phyloP scores from a whole-genome alignment of 208 protist genomes.

The Porcisia hertigi region DNA sequence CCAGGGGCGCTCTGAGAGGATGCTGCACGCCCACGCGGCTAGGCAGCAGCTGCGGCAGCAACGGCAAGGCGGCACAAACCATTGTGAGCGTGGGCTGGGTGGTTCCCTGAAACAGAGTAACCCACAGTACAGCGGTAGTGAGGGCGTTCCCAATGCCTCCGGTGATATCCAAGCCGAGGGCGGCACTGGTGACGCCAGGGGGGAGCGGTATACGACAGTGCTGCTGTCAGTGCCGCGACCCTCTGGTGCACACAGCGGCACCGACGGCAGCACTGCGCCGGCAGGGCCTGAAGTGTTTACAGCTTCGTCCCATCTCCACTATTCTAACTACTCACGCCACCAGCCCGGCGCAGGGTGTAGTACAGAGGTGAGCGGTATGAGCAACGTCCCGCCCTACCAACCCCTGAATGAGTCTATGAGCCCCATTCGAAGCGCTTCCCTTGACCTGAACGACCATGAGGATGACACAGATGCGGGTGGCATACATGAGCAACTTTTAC shows the following conservation, averaged over 20 bases:
- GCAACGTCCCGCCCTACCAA: conserved; percentile 29
- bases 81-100: neutral
- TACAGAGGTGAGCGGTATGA: conserved; percentile 36
- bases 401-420: conserved; percentile 38
- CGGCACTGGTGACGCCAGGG: neutral
- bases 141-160: neutral
- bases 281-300: neutral
- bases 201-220: neutral
- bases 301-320: neutral
- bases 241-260: neutral
- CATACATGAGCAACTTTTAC: conserved; percentile 29
- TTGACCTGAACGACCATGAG: conserved; percentile 30
- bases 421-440: conserved; percentile 46
- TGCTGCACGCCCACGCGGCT: neutral
- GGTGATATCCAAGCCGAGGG: neutral
- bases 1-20: neutral
- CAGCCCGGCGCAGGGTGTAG: conserved; percentile 21
- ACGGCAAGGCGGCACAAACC: neutral
- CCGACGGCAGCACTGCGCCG: neutral
- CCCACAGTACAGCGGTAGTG: neutral
- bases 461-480: conserved; percentile 23
- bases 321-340: neutral
- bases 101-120: neutral
- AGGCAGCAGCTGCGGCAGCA: conserved; percentile 1
- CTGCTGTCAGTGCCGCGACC: neutral